Evolutionary conservation across 1,284 basidiomycete species (phyloP), one percentile per base, ranked within the genome.

Genomic region (Heterobasidion occidentale): DNA sequence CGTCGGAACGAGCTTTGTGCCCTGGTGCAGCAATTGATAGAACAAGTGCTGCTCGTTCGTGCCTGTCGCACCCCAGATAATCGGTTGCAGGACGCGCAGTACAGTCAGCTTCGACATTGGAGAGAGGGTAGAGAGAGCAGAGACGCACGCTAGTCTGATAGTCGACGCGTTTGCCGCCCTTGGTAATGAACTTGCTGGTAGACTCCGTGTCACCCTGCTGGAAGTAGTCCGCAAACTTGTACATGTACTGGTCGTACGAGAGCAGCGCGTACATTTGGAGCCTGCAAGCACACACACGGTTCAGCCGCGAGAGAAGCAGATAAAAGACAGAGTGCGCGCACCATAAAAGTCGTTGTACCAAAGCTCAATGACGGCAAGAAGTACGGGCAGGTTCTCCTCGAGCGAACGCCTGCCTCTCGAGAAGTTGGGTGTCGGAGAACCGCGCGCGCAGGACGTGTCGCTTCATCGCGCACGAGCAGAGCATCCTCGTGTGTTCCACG

Each of bases 131-230:
- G 45, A 35, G 33, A 17, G 17, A 34, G 35, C 2, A 19, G 7
- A n/a, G 15, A 78, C 88, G 53, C 74, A 92, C 90, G 47, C 96
- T 96, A 54, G 96, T 99, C 77, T 99, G 88, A 76, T 98, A 99
- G 74, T 92, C 74, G 19, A 99, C 96, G 54, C 90, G 88, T 61
- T 92, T 79, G 20, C 95, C 96, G 63, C 85, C 80, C 78, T 98
- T 99, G 65, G 95, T 98, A 62, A 98, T 81, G 59, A 85, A 92
- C 79, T 99, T 99, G 60, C 96, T 96, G 73, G 98, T 98, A 20
- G 94, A 97, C 76, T 99, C 96, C 96, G 99, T 99, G 74, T 99
- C 96, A 50, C 95, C 95, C 77, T 99, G 96, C 74, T 99, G 96
- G 91, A 99, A 99, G 80, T 99, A 99, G 75, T 98, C 96, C 56